Evolutionary conservation across 805 yeast species (phyloP).

Genomic region (Suhomyces sp.): DNA sequence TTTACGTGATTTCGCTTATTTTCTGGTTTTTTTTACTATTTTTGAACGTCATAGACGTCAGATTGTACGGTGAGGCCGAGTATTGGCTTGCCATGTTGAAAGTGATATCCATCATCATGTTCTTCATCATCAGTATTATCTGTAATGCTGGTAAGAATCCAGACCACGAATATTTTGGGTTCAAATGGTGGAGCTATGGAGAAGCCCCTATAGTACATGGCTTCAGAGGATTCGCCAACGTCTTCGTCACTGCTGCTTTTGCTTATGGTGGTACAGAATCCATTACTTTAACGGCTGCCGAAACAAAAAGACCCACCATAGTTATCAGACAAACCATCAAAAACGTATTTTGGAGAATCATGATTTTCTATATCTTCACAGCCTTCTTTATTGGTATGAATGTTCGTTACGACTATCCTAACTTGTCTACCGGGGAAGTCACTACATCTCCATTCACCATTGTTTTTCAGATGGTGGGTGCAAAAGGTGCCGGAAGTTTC

Average conservation of each 20-base stretch:
- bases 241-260: conserved; percentile 52
- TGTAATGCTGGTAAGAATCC: conserved; percentile 59
- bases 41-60: conserved; percentile 39
- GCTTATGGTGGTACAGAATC: conserved; percentile 51
- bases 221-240: conserved; percentile 49
- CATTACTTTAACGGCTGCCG: conserved; percentile 34
- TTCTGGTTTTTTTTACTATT: conserved; percentile 51
- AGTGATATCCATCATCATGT: conserved; percentile 53
- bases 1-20: conserved; percentile 50
- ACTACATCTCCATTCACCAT: conserved; percentile 42
- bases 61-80: conserved; percentile 42
- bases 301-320: conserved; percentile 28
- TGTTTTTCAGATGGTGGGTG: conserved; percentile 42
- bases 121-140: conserved; percentile 53
- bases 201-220: conserved; percentile 55
- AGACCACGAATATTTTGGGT: conserved; percentile 37
- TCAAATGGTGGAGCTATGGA: conserved; percentile 43
- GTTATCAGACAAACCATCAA: conserved; percentile 30
- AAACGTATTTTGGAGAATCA: conserved; percentile 31
- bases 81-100: conserved; percentile 38
- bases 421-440: conserved; percentile 24
- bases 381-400: conserved; percentile 43
- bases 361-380: conserved; percentile 35
- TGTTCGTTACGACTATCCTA: conserved; percentile 38
- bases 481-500: conserved; percentile 39